Conservation (phyloP, 2,329 filamentous ascomycete species). For the Exophiala spinifera region DNA sequence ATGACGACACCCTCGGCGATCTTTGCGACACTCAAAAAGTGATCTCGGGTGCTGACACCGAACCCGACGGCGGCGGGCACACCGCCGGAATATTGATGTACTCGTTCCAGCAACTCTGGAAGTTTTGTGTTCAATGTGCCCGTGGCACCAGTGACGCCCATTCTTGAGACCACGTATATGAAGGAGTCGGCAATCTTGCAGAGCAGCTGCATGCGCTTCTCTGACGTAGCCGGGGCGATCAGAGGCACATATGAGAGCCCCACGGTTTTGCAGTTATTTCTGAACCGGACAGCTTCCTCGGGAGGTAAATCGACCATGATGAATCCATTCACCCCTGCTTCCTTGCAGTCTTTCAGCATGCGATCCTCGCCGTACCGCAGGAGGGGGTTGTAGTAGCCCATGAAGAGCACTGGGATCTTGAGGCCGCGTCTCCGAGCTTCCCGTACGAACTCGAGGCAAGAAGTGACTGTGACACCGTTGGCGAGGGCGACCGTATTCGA, state of each 20-base stretch:
- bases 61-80: conserved; percentile 91
- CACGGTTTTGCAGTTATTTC: conserved; percentile 74
- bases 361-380: conserved; percentile 90
- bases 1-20: conserved; percentile 94
- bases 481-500: conserved; percentile 86
- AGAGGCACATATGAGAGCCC: conserved; percentile 93
- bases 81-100: conserved; percentile 89
- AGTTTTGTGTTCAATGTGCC: conserved; percentile 78
- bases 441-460: conserved; percentile 78
- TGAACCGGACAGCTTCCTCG: conserved; percentile 91
- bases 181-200: conserved; percentile 97
- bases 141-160: conserved; percentile 91
- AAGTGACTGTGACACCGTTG: conserved; percentile 81
- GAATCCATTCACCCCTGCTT: conserved; percentile 88
- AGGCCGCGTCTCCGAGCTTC: conserved; percentile 75
- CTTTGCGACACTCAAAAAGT: conserved; percentile 79
- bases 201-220: conserved; percentile 88
- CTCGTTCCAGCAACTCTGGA: conserved; percentile 74
- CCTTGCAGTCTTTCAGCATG: conserved; percentile 78
- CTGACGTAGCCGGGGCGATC: conserved; percentile 89
- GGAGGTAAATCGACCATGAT: conserved; percentile 94
- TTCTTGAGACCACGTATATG: conserved; percentile 96
- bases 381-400: conserved; percentile 99
- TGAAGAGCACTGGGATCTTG: conserved; percentile 79
- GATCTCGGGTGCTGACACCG: conserved; percentile 90